Conservation (phyloP, 129 eudicot species). For the Cynara cardunculus region DNA sequence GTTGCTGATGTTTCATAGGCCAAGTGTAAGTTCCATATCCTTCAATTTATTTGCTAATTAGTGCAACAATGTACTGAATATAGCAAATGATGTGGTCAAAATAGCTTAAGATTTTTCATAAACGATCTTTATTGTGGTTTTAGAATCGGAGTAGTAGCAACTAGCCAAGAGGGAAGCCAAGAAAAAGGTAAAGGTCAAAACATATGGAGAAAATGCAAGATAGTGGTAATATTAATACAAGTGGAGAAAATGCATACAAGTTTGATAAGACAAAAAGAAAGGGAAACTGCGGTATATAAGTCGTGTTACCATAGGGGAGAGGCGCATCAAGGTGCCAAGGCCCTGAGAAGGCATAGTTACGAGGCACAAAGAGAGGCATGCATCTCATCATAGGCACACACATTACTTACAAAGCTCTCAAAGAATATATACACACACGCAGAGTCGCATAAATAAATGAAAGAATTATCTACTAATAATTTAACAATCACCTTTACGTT, state of each 20-base stretch:
- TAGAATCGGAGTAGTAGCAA: background rate
- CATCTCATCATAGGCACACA: background rate
- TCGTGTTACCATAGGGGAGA: background rate
- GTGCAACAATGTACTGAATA: background rate
- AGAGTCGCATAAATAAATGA: too few relatives aligned
- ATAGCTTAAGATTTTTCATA: background rate
- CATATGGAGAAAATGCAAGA: background rate
- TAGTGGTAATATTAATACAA: background rate
- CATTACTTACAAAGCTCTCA: background rate
- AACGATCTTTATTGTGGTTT: background rate
- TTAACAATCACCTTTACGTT: background rate
- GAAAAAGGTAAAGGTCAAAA: background rate
- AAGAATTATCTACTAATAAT: background rate
- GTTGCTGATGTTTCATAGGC: background rate
- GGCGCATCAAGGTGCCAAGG: background rate
- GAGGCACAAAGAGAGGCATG: background rate
- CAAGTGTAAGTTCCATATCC: background rate
- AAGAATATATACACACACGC: background rate
- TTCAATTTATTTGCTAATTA: background rate
- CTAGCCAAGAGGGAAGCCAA: background rate
- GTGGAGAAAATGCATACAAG: background rate
- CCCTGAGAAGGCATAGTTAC: background rate
- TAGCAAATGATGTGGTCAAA: background rate
- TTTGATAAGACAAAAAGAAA: background rate
- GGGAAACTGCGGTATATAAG: background rate